Evolutionary conservation across 108 stramenopile species (phyloP).

Genomic region (Cylindrotheca fusiformis): DNA sequence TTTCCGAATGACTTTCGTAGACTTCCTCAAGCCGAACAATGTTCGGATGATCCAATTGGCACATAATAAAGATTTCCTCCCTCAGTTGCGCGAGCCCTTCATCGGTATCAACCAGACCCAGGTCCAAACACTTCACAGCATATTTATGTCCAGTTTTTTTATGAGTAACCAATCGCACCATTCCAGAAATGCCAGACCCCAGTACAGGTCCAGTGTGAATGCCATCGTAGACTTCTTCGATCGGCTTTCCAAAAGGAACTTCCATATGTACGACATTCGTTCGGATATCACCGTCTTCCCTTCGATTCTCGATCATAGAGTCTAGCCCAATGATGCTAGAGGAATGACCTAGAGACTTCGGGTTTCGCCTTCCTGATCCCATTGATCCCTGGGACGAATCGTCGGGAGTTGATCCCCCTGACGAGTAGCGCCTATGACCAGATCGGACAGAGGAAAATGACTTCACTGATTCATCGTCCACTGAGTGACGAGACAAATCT

Average conservation of each 20-base stretch:
- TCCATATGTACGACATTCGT: conserved; percentile 79
- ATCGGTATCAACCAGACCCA: conserved; percentile 72
- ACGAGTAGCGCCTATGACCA: not conserved
- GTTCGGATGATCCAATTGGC: conserved; percentile 89
- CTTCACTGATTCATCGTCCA: conserved; percentile 20
- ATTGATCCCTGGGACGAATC: conserved; percentile 7
- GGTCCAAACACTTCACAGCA: conserved; percentile 84
- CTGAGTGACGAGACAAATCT: conserved; percentile 9
- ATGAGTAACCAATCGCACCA: conserved; percentile 77
- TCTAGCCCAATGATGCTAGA: conserved; percentile 54
- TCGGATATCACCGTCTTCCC: conserved; percentile 39
- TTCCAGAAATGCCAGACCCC: conserved; percentile 77
- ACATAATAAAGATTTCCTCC: conserved; percentile 89
- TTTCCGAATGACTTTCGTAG: conserved; percentile 76
- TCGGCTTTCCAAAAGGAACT: conserved; percentile 85
- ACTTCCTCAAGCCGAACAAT: conserved; percentile 84
- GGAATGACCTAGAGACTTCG: conserved; percentile 36
- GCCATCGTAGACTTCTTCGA: conserved; percentile 84
- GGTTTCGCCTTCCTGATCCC: conserved; percentile 11
- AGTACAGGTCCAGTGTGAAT: conserved; percentile 82
- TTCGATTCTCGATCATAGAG: conserved; percentile 54
- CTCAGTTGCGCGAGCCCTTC: conserved; percentile 71
- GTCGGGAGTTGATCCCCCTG: not conserved
- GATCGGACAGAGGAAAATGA: conserved; percentile 13
- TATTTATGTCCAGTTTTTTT: conserved; percentile 66